Evolutionary conservation across 2,329 filamentous ascomycete genomes (phyloP).

Genomic region (Sphaerulina populicola): DNA sequence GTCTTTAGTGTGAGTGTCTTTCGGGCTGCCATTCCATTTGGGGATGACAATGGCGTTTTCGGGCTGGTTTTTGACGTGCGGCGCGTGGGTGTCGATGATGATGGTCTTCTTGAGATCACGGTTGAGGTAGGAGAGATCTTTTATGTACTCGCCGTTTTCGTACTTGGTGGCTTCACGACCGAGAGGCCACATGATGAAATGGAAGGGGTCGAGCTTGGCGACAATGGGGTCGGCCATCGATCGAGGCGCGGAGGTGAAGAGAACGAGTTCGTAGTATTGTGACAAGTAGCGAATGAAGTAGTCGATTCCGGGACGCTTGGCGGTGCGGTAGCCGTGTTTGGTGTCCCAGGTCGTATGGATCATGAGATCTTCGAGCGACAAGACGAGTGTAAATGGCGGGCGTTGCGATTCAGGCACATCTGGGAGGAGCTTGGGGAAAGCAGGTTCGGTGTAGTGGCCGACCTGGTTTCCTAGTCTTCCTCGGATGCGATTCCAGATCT

Average conservation of each 20-base stretch:
- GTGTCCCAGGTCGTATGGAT: conserved; percentile 92
- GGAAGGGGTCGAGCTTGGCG: conserved; percentile 89
- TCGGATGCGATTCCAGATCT: conserved; percentile 74
- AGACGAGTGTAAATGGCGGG: conserved; percentile 82
- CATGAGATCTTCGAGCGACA: conserved; percentile 87
- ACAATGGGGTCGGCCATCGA: conserved; percentile 79
- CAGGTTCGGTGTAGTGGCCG: conserved; percentile 91
- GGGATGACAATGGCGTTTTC: conserved; percentile 89
- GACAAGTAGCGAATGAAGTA: conserved; percentile 96
- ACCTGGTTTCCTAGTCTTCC: conserved; percentile 67
- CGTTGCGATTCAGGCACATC: conserved; percentile 68
- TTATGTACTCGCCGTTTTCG: conserved; percentile 90
- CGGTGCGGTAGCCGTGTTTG: conserved; percentile 89
- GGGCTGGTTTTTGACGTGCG: conserved; percentile 81
- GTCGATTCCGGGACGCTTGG: conserved; percentile 89
- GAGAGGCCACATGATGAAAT: conserved; percentile 88
- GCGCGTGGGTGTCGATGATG: conserved; percentile 77
- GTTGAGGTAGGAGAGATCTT: conserved; percentile 98
- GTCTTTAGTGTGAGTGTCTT: conserved; percentile 58
- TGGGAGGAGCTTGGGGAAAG: conserved; percentile 86
- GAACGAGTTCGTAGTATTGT: conserved; percentile 95
- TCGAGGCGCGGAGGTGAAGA: conserved; percentile 85
- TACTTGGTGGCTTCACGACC: conserved; percentile 97
- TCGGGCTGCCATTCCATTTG: conserved; percentile 76
- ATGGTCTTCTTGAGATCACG: conserved; percentile 92